phyloP scores from a whole-genome alignment of 2,329 filamentous ascomycete species.

The Exophiala sp. region DNA sequence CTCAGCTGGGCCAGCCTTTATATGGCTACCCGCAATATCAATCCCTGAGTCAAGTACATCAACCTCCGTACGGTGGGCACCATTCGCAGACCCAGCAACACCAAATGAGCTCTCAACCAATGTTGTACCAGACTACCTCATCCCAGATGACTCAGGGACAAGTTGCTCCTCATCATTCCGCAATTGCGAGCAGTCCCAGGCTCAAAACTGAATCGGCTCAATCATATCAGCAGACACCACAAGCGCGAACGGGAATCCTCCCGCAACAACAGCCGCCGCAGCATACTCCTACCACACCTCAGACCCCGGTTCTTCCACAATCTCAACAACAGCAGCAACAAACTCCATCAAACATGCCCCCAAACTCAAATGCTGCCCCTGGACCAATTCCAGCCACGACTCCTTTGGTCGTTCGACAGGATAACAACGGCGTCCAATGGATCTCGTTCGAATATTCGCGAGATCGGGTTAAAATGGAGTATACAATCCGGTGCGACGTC shows the following conservation, averaged over 20 bases:
- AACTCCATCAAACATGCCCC: constrained; percentile 61
- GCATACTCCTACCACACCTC: constrained; percentile 28
- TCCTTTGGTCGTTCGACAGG: constrained; percentile 87
- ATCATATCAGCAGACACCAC: constrained; percentile 32
- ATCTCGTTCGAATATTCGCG: constrained; percentile 98
- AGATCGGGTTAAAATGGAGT: constrained; percentile 98
- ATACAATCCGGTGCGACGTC: constrained; percentile 96
- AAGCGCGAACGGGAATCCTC: constrained; percentile 50
- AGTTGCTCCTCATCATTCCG: constrained; percentile 51
- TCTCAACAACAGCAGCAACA: constrained; percentile 53
- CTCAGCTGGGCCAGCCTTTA: constrained; percentile 79
- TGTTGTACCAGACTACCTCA: constrained; percentile 52
- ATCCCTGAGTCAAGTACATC: constrained; percentile 51
- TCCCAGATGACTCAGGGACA: constrained; percentile 39
- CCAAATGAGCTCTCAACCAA: constrained; percentile 52
- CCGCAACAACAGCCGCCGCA: constrained; percentile 48
- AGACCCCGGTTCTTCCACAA: constrained; percentile 32
- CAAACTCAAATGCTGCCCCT: constrained; percentile 72
- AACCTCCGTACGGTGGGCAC: constrained; percentile 56
- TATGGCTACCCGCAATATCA: constrained; percentile 67
- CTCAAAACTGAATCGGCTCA: constrained; percentile 30
- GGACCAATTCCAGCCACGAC: constrained; percentile 96
- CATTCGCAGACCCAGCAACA: constrained; percentile 53
- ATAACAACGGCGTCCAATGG: constrained; percentile 96
- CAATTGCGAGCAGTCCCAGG: constrained; percentile 55